These are phyloP conservation scores for Agaricus sinodeliciosus DNA, from an alignment of 768 basidiomycete species.

Conservation along the genomic window DNA sequence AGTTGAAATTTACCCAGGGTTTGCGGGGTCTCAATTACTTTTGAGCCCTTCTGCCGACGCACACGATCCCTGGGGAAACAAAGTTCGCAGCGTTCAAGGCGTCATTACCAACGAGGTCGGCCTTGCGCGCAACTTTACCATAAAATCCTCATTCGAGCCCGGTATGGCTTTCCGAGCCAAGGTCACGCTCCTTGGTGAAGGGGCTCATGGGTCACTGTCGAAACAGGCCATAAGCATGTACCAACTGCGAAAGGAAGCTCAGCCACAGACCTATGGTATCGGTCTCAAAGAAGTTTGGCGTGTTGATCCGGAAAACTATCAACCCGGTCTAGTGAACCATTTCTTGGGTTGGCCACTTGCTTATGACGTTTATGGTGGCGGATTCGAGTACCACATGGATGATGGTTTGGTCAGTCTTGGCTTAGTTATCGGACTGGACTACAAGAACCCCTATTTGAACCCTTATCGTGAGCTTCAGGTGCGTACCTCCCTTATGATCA, in stretches of 20 bases:
- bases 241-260: conserved; percentile 56
- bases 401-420: conserved; percentile 87
- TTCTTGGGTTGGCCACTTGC: conserved; percentile 93
- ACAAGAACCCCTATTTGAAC: conserved; percentile 86
- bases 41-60: conserved; percentile 49
- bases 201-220: conserved; percentile 87
- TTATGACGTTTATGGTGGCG: conserved; percentile 81
- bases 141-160: conserved; percentile 88
- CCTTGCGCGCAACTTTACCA: conserved; percentile 63
- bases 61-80: conserved; percentile 30
- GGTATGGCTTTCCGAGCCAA: conserved; percentile 95
- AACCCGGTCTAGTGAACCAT: conserved; percentile 82
- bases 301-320: conserved; percentile 55
- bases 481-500: conserved; percentile 15
- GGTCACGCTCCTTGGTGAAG: conserved; percentile 89
- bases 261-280: conserved; percentile 93
- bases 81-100: conserved; percentile 57
- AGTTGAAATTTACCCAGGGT: conserved; percentile 95
- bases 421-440: conserved; percentile 90
- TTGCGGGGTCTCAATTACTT: conserved; percentile 83
- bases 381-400: conserved; percentile 95
- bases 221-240: conserved; percentile 76
- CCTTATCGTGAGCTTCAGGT: conserved; percentile 94
- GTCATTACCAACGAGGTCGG: conserved; percentile 94
- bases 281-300: conserved; percentile 98